phyloP scores from a whole-genome alignment of 176 grass and related monocot genomes.

The Hyparrhenia diplandra region DNA sequence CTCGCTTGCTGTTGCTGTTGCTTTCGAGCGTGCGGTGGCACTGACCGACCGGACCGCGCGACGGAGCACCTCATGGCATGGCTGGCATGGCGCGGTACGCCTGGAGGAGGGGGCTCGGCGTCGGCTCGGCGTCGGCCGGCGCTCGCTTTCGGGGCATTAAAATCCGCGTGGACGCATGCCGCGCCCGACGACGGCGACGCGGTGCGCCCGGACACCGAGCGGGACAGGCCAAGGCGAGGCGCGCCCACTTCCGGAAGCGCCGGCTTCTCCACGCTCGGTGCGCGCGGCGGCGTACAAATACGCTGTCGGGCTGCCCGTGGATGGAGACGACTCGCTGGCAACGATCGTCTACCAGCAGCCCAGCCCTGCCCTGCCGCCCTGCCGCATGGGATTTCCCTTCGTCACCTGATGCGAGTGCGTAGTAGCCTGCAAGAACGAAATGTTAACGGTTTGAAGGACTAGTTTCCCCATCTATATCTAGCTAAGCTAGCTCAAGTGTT shows the following conservation, averaged over 20 bases:
- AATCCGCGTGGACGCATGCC: slow-evolving; percentile 28
- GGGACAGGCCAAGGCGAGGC: neutral
- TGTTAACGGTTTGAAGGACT: neutral
- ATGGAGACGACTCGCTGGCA: neutral
- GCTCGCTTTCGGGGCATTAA: slow-evolving; percentile 23
- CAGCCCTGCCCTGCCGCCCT: no score
- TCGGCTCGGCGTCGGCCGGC: neutral
- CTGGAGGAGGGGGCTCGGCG: slow-evolving; percentile 3
- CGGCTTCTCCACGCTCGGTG: neutral
- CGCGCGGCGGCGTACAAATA: neutral
- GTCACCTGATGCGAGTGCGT: neutral
- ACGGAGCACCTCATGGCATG: slow-evolving; percentile 39
- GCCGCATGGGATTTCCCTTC: neutral
- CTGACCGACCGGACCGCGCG: neutral
- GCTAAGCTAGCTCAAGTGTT: neutral
- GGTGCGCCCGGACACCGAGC: slow-evolving; percentile 1
- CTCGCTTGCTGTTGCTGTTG: no score
- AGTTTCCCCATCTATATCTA: no score
- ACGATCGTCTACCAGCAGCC: neutral
- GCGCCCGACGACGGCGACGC: slow-evolving; percentile 26
- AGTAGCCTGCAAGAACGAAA: neutral
- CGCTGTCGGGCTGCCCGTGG: slow-evolving; percentile 2
- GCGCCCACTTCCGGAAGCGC: slow-evolving; percentile 16
- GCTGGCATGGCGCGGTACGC: slow-evolving; percentile 19
- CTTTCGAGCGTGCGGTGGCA: neutral